Evolutionary conservation across 2,329 filamentous ascomycete species (phyloP), one percentile per base, ranked within the genome.

Genomic region (Chaetomiaceae sp.): DNA sequence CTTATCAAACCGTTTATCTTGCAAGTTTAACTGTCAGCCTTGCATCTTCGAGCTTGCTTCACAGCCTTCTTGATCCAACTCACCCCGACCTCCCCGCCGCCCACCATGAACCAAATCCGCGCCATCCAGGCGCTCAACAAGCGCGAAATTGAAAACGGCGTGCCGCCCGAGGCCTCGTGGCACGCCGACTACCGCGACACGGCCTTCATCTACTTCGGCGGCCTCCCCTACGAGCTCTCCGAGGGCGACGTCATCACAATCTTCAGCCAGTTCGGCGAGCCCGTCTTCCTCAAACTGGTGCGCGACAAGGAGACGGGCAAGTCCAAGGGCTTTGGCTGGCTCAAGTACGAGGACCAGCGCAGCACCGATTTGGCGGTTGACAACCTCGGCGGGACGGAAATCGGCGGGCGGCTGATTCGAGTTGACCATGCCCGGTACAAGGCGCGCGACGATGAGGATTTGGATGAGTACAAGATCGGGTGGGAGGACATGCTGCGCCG

Each of bases 311-410:
- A 97, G 68, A 95, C 91, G 0, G 94, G 94, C 57, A 96, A 96
- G 72, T 95, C 89, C 57, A 88, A 87, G 61, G 94, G 94, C 0
- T 99, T 97, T 67, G 91, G 88, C 3, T 99, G 95, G 79, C 79
- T 99, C 54, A 99, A 99, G 68, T 99, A 97, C 71, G 94, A 99
- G 69, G 92, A 99, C 71, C 94, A 99, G 75, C 81, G 92, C 62
- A 96, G 91, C 72, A 95, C 89, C 58, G 92, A 97, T 71, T 75
- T 99, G 38, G 94, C 95, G 0, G 95, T 99, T 9, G 94, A 99
- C 72, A 99, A 99, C 69, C 75, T 99, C 5, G 88, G 91, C 36
- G 94, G 94, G 29, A 87, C 91, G 8, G 87, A 84, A 27, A 84
- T 99, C 17, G 77, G 89, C 67, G 91, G 91, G 2, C 80, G 91